Conservation (phyloP, 768 basidiomycete species). For the Leccinellum albellum region DNA sequence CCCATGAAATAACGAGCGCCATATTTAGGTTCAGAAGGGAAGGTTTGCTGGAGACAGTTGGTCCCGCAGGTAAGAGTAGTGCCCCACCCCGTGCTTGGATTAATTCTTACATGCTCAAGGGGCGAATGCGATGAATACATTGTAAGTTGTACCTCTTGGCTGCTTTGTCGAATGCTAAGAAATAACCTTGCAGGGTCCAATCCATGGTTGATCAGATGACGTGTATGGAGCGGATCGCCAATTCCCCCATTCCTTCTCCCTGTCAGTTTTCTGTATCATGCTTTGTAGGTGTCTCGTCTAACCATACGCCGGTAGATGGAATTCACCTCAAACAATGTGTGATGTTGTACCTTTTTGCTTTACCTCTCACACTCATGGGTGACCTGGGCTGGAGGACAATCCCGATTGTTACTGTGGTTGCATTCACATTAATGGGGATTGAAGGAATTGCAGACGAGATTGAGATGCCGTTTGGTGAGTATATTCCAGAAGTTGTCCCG, state of each 20-base stretch:
- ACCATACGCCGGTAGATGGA: conserved; percentile 49
- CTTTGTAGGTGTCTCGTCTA: conserved; percentile 6
- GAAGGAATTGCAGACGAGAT: conserved; percentile 95
- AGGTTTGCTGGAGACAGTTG: conserved; percentile 83
- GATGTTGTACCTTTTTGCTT: conserved; percentile 85
- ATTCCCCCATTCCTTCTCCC: conserved; percentile 77
- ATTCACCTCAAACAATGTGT: conserved; percentile 95
- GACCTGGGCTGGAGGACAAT: conserved; percentile 82
- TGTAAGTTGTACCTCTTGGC: conserved; percentile 39
- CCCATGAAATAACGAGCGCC: conserved; percentile 69
- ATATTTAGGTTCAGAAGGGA: conserved; percentile 75
- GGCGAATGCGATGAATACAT: conserved; percentile 68
- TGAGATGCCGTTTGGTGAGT: conserved; percentile 88
- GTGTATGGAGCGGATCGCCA: conserved; percentile 87
- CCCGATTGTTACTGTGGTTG: conserved; percentile 80
- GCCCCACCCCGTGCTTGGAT: neutral
- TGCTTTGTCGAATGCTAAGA: conserved; percentile 4
- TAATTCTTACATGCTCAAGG: conserved; percentile 38
- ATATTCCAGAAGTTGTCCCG: neutral
- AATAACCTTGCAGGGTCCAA: conserved; percentile 54
- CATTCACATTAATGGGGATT: conserved; percentile 91
- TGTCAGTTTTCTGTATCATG: conserved; percentile 41
- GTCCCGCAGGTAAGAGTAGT: conserved; percentile 66
- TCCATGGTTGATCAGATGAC: conserved; percentile 83
- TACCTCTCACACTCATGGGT: conserved; percentile 82